These are phyloP conservation scores for Shiraia bambusicola DNA, from an alignment of 2,329 filamentous ascomycete species.

Conservation along the genomic window DNA sequence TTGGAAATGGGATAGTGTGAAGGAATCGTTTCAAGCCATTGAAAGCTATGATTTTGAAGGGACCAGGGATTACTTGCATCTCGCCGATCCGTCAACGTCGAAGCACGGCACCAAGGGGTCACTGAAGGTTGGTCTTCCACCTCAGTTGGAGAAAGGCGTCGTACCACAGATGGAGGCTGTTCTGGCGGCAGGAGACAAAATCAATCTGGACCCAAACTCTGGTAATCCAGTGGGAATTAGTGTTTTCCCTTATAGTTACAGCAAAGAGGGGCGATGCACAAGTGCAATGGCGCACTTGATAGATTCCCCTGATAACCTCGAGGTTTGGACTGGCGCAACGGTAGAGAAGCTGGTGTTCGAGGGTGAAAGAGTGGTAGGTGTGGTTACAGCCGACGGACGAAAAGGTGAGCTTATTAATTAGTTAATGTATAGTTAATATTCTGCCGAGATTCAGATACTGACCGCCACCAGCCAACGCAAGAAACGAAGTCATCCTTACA, in stretches of 20 bases:
- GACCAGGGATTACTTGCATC: slow-evolving; percentile 44
- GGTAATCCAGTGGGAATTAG: slow-evolving; percentile 34
- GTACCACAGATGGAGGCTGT: slow-evolving; percentile 57
- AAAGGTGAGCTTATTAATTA: slow-evolving; percentile 28
- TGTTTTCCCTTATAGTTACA: slow-evolving; percentile 43
- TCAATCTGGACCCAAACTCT: slow-evolving; percentile 57
- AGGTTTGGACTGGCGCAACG: slow-evolving; percentile 51
- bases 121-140: slow-evolving; percentile 45
- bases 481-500: slow-evolving; percentile 40
- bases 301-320: slow-evolving; percentile 54
- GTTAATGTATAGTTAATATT: slow-evolving; percentile 18
- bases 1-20: slow-evolving; percentile 58
- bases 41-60: slow-evolving; percentile 54
- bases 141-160: slow-evolving; percentile 60
- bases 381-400: slow-evolving; percentile 31
- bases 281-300: slow-evolving; percentile 41
- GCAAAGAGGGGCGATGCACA: slow-evolving; percentile 33
- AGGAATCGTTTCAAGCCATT: slow-evolving; percentile 54
- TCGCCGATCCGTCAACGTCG: slow-evolving; percentile 47
- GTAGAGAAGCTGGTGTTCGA: slow-evolving; percentile 43
- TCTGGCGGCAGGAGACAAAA: slow-evolving; percentile 55
- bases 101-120: slow-evolving; percentile 51
- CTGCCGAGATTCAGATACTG: not conserved
- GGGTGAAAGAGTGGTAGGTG: slow-evolving; percentile 31
- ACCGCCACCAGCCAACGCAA: slow-evolving; percentile 16